Evolutionary conservation across 2,329 filamentous ascomycete species (phyloP).

Genomic region (Monosporascus sp.): DNA sequence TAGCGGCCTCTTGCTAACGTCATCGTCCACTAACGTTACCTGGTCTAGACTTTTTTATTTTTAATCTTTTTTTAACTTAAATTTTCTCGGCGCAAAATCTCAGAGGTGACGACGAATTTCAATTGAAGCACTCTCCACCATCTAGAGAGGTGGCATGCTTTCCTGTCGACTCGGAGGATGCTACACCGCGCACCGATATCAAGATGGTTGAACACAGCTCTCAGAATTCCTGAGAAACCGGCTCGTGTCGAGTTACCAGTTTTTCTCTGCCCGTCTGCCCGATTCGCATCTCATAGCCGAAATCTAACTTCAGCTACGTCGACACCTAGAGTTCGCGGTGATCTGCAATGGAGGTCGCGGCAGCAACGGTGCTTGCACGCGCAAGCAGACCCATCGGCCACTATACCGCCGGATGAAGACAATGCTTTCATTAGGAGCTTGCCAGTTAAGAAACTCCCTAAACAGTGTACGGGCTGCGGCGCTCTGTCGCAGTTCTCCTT

Average conservation of each 20-base stretch:
- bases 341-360: slow-evolving; percentile 17
- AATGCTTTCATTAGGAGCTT: neutral
- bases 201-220: slow-evolving; percentile 37
- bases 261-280: slow-evolving; percentile 43
- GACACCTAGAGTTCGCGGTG: slow-evolving; percentile 2
- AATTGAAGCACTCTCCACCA: too few relatives aligned
- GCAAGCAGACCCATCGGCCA: slow-evolving; percentile 13
- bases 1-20: neutral
- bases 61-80: too few relatives aligned
- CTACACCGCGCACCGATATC: slow-evolving; percentile 36
- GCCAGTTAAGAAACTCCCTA: slow-evolving; percentile 37
- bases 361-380: slow-evolving; percentile 24
- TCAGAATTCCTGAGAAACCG: slow-evolving; percentile 36
- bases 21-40: too few relatives aligned
- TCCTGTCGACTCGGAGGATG: slow-evolving; percentile 27
- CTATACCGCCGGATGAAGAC: slow-evolving; percentile 1
- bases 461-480: slow-evolving; percentile 60
- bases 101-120: too few relatives aligned
- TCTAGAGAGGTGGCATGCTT: neutral
- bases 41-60: neutral
- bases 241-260: slow-evolving; percentile 35
- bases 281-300: slow-evolving; percentile 28
- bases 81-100: too few relatives aligned
- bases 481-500: slow-evolving; percentile 55
- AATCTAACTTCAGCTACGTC: slow-evolving; percentile 9